Evolutionary conservation across 1,284 basidiomycete genomes (phyloP).

Genomic region (Cutaneotrichosporon spelunceum): DNA sequence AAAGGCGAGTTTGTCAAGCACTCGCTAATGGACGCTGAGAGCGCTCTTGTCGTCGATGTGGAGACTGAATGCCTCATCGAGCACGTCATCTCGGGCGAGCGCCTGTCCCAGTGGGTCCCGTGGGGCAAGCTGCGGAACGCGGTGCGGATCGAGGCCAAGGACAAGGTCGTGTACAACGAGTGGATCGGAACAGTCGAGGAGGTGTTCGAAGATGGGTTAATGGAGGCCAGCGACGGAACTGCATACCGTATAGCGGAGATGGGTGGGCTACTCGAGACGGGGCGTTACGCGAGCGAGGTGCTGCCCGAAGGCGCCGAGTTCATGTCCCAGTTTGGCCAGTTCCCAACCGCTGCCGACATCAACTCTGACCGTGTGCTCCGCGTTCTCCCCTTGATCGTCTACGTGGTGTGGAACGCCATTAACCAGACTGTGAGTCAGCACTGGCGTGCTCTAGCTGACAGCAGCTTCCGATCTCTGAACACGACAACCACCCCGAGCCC

Average conservation of each 20-base stretch:
- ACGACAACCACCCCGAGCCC: conserved; percentile 63
- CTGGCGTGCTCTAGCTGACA: background rate
- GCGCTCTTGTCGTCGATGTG: conserved; percentile 70
- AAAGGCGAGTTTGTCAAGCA: conserved; percentile 79
- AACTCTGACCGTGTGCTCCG: conserved; percentile 53
- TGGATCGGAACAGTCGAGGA: conserved; percentile 77
- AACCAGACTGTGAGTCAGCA: conserved; percentile 69
- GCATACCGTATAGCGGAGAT: conserved; percentile 68
- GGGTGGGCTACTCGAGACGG: conserved; percentile 48
- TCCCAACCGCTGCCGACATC: conserved; percentile 30
- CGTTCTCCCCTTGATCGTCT: conserved; percentile 73
- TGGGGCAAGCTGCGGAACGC: conserved; percentile 61
- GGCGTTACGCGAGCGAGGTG: conserved; percentile 28
- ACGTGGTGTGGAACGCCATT: conserved; percentile 81
- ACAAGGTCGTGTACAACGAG: conserved; percentile 75
- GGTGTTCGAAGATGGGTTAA: conserved; percentile 76
- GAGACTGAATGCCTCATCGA: conserved; percentile 64
- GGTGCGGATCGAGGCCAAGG: conserved; percentile 59
- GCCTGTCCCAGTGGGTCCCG: conserved; percentile 64
- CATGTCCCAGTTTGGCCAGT: conserved; percentile 41
- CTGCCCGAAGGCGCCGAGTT: conserved; percentile 21
- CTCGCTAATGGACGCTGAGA: conserved; percentile 65
- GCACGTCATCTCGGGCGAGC: conserved; percentile 68
- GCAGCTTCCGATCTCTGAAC: conserved; percentile 61
- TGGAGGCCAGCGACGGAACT: conserved; percentile 58